phyloP scores from a whole-genome alignment of 257 asterid species.

The Apocynum venetum region DNA sequence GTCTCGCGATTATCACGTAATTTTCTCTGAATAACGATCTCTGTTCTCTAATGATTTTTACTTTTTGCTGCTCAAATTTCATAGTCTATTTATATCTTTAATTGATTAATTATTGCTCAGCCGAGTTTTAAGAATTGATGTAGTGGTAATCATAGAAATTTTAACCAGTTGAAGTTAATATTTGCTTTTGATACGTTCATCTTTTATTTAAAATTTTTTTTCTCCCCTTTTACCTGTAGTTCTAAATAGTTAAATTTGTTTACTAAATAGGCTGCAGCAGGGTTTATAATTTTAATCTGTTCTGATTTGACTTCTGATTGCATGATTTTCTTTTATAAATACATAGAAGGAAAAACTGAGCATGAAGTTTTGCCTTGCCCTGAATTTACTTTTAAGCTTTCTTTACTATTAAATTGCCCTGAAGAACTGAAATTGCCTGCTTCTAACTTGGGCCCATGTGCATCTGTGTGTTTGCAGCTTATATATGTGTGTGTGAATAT shows the following conservation, averaged over 20 bases:
- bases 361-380: no score
- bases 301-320: background rate
- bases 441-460: background rate
- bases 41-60: background rate
- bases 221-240: background rate
- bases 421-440: background rate
- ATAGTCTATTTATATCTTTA: background rate
- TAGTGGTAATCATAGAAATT: background rate
- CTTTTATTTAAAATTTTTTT: background rate
- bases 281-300: background rate
- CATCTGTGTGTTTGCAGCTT: background rate
- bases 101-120: background rate
- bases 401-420: background rate
- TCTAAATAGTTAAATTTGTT: background rate
- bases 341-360: no score
- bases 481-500: no score
- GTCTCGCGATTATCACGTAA: constrained; percentile 23
- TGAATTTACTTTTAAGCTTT: background rate
- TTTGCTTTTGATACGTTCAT: background rate
- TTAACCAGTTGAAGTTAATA: background rate
- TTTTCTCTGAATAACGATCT: background rate
- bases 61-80: background rate
- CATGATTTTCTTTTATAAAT: background rate
- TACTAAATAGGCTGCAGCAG: background rate
- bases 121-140: background rate